phyloP scores from a whole-genome alignment of 2,329 filamentous ascomycete genomes.

The Pseudomassariella vexata region DNA sequence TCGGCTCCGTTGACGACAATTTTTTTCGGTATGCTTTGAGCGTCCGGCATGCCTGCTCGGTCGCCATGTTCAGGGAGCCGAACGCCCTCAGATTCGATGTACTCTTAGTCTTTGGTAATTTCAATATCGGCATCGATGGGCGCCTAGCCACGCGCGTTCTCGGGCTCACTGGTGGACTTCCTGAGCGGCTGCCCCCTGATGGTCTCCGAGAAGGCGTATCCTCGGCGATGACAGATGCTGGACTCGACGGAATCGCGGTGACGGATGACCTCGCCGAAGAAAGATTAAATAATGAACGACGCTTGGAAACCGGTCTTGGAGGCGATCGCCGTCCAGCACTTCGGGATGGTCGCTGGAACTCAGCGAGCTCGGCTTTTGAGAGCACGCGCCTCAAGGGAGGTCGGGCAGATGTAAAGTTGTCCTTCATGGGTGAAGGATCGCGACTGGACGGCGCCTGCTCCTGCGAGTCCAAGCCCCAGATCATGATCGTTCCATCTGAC shows the following conservation, averaged over 20 bases:
- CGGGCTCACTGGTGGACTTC: slow-evolving; percentile 45
- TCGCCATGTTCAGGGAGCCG: slow-evolving; percentile 55
- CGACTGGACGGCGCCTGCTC: slow-evolving; percentile 38
- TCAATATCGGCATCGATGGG: slow-evolving; percentile 49
- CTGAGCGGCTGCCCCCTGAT: slow-evolving; percentile 36
- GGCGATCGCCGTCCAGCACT: slow-evolving; percentile 46
- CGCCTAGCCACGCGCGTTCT: slow-evolving; percentile 41
- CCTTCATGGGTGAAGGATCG: slow-evolving; percentile 50
- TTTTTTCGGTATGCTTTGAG: slow-evolving; percentile 59
- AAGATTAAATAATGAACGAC: slow-evolving; percentile 47
- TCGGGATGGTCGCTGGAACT: slow-evolving; percentile 56
- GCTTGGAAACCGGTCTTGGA: slow-evolving; percentile 46
- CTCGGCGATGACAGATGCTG: slow-evolving; percentile 34
- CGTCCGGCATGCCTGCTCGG: slow-evolving; percentile 59
- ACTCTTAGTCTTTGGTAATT: slow-evolving; percentile 43
- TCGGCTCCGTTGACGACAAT: slow-evolving; percentile 48
- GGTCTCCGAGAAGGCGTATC: slow-evolving; percentile 42
- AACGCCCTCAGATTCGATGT: slow-evolving; percentile 43
- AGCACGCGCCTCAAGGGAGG: slow-evolving; percentile 80
- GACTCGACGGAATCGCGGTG: slow-evolving; percentile 32
- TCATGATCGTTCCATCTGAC: slow-evolving; percentile 77
- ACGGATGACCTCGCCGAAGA: slow-evolving; percentile 28
- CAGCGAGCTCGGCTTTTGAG: slow-evolving; percentile 79
- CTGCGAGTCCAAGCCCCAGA: slow-evolving; percentile 58
- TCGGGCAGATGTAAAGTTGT: slow-evolving; percentile 44